A percentile compares a stretch with the other conserved stretches of the same genome.
Evolutionary conservation across 257 asterid species (phyloP).

Genomic region (Gentiana straminea): DNA sequence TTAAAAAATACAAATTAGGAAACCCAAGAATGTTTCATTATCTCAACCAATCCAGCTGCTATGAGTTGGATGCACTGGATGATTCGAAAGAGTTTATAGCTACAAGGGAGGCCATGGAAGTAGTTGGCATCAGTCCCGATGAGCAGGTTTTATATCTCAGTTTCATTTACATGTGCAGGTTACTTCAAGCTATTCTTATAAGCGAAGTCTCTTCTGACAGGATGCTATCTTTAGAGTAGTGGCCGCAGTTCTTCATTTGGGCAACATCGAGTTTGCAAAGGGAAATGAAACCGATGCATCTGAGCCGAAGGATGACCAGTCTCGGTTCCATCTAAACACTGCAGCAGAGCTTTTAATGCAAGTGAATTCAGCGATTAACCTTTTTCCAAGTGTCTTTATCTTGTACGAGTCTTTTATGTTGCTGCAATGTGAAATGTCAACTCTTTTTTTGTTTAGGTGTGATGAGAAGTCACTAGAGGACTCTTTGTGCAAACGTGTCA

Average conservation of each 20-base stretch:
- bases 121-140: slow-evolving; percentile 69
- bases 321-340: slow-evolving; percentile 58
- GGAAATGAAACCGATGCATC: slow-evolving; percentile 64
- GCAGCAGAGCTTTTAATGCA: slow-evolving; percentile 73
- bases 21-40: slow-evolving; percentile 62
- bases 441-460: slow-evolving; percentile 40
- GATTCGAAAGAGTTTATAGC: slow-evolving; percentile 66
- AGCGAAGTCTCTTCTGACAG: slow-evolving; percentile 27
- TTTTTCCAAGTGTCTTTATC: slow-evolving; percentile 1
- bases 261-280: slow-evolving; percentile 65
- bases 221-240: slow-evolving; percentile 83
- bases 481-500: slow-evolving; percentile 74
- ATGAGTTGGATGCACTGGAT: slow-evolving; percentile 55
- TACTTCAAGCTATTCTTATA: slow-evolving; percentile 9
- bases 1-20: slow-evolving; percentile 58
- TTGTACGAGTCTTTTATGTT: slow-evolving; percentile 2
- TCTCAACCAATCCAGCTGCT: slow-evolving; percentile 71
- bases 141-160: slow-evolving; percentile 46
- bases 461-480: slow-evolving; percentile 71
- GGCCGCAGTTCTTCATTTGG: slow-evolving; percentile 89
- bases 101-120: slow-evolving; percentile 78
- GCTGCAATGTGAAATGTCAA: slow-evolving; percentile 1
- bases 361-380: slow-evolving; percentile 11
- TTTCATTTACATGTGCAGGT: slow-evolving; percentile 4
- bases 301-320: slow-evolving; percentile 67